Evolutionary conservation across 2,329 filamentous ascomycete species (phyloP).

Genomic region (Nannizziopsis barbatae): DNA sequence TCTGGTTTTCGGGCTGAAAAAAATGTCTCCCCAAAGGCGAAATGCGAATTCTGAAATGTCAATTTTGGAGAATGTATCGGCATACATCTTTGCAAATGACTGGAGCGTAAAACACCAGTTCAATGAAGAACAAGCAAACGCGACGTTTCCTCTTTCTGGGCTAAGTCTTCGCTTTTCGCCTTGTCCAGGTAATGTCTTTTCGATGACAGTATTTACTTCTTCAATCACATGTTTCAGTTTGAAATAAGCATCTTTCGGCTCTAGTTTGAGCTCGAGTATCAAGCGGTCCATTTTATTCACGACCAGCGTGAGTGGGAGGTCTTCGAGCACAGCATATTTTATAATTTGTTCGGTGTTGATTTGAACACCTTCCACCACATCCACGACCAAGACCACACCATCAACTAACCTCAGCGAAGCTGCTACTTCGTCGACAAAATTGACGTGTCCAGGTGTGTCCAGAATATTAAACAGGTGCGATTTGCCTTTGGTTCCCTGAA

Average conservation of each 20-base stretch:
- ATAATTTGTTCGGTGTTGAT: constrained; percentile 95
- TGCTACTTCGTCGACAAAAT: constrained; percentile 96
- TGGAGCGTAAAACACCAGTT: constrained; percentile 93
- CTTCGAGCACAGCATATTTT: constrained; percentile 83
- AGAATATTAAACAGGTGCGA: constrained; percentile 91
- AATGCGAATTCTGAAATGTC: constrained; percentile 72
- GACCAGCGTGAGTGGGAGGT: constrained; percentile 76
- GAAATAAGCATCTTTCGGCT: constrained; percentile 93
- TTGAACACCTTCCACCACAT: constrained; percentile 98
- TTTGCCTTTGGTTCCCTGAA: constrained; percentile 81
- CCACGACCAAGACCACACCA: constrained; percentile 84
- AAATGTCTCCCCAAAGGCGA: constrained; percentile 91
- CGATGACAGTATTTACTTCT: constrained; percentile 92
- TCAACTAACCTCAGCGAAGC: constrained; percentile 77
- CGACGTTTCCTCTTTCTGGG: constrained; percentile 95
- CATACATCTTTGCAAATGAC: constrained; percentile 94
- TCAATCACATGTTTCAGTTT: constrained; percentile 98
- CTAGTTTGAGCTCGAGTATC: constrained; percentile 86
- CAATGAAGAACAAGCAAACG: constrained; percentile 87
- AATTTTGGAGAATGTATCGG: constrained; percentile 72
- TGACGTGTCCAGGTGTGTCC: constrained; percentile 94
- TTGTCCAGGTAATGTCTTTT: constrained; percentile 69
- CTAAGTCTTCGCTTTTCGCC: constrained; percentile 73
- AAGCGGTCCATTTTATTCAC: constrained; percentile 97
- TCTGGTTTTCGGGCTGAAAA: constrained; percentile 81